Evolutionary conservation across 2,329 filamentous ascomycete species (phyloP).

Genomic region (Ilyonectria robusta): DNA sequence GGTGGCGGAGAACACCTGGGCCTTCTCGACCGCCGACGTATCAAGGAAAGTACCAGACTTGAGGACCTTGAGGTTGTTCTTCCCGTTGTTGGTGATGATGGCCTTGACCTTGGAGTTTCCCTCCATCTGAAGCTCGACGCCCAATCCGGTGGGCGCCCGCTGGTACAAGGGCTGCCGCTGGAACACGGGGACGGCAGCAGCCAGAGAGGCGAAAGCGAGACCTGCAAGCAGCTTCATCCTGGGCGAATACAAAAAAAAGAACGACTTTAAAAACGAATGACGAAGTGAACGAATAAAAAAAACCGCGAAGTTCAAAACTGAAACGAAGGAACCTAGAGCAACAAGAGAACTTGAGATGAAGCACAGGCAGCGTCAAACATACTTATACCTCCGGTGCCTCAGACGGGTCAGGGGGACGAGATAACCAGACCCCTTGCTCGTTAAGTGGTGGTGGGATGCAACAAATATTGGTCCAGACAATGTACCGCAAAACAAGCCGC

Average conservation of each 20-base stretch:
- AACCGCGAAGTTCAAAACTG: conserved; percentile 20
- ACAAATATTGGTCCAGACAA: no score
- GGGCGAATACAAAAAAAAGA: conserved; percentile 33
- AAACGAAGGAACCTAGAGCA: conserved; percentile 17
- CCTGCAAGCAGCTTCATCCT: conserved; percentile 48
- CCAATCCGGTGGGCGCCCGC: conserved; percentile 58
- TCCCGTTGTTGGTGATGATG: conserved; percentile 67
- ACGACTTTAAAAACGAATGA: conserved; percentile 28
- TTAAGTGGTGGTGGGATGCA: no score
- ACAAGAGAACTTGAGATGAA: conserved; percentile 14
- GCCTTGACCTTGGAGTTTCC: conserved; percentile 69
- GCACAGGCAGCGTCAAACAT: conserved; percentile 28
- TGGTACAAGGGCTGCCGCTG: conserved; percentile 18
- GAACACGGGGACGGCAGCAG: conserved; percentile 41
- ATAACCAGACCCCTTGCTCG: neutral
- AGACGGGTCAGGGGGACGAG: conserved; percentile 4
- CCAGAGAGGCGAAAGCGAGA: conserved; percentile 46
- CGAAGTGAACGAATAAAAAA: conserved; percentile 12
- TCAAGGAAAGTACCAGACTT: conserved; percentile 69
- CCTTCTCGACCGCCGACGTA: conserved; percentile 66
- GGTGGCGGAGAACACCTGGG: conserved; percentile 61
- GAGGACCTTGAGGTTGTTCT: conserved; percentile 64
- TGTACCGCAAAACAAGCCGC: no score
- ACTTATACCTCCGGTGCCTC: conserved; percentile 23
- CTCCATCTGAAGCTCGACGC: conserved; percentile 62